Evolutionary conservation across 768 basidiomycete species (phyloP).

Genomic region (Hypsizygus marmoreus): DNA sequence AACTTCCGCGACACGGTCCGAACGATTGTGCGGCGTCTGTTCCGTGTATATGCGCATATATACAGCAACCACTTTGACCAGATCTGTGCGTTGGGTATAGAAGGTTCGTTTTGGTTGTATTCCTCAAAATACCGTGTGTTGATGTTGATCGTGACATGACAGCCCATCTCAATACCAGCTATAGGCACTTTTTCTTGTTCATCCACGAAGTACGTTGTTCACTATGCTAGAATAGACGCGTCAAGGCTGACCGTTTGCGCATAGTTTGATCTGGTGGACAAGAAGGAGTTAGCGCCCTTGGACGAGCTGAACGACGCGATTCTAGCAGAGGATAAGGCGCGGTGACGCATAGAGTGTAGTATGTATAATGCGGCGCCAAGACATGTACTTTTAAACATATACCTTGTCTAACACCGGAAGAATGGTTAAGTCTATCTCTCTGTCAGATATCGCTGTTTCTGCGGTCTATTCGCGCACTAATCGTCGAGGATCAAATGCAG

Average conservation of each 20-base stretch:
- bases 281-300: conserved; percentile 92
- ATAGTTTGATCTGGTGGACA: conserved; percentile 96
- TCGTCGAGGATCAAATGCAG: too few relatives aligned
- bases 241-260: conserved; percentile 8
- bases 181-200: conserved; percentile 97
- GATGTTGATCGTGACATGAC: neutral
- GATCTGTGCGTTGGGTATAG: conserved; percentile 96
- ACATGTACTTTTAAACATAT: conserved; percentile 15
- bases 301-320: conserved; percentile 96
- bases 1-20: conserved; percentile 90
- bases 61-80: conserved; percentile 99
- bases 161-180: conserved; percentile 99
- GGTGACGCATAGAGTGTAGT: conserved; percentile 25
- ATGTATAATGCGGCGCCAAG: conserved; percentile 2
- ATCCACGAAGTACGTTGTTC: conserved; percentile 77
- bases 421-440: too few relatives aligned
- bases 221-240: neutral
- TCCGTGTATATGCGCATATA: conserved; percentile 97
- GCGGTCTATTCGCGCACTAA: too few relatives aligned
- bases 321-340: conserved; percentile 51
- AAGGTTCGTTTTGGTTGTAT: conserved; percentile 58
- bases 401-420: neutral
- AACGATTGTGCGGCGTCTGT: conserved; percentile 88
- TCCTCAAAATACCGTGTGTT: neutral
- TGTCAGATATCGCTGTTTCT: too few relatives aligned